Conservation (phyloP, 305 asterid species). For the Withania somnifera region DNA sequence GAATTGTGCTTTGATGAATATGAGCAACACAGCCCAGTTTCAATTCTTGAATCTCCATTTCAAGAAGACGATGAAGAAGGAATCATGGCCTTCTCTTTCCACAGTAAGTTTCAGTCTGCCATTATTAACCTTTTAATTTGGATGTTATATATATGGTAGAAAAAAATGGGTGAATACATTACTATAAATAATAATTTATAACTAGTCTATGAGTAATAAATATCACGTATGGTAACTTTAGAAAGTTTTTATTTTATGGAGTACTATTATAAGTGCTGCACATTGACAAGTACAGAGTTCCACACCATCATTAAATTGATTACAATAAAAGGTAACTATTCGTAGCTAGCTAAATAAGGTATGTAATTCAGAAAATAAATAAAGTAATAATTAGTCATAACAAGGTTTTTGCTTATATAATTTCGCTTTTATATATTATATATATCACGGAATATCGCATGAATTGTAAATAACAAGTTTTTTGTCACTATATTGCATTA, state of each 20-base stretch:
- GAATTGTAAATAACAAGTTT: neutral
- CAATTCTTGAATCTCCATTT: conserved; percentile 70
- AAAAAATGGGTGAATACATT: too few species aligned
- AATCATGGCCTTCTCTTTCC: conserved; percentile 16
- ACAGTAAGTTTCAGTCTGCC: conserved; percentile 18
- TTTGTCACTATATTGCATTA: neutral
- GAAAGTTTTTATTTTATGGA: neutral
- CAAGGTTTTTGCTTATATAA: neutral
- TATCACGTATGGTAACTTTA: neutral
- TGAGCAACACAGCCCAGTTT: conserved; percentile 69
- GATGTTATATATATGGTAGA: neutral
- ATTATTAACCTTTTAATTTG: neutral
- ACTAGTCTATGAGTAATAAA: neutral
- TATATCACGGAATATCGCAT: neutral
- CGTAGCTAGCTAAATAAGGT: neutral
- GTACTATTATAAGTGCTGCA: neutral
- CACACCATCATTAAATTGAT: neutral
- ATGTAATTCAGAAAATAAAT: neutral
- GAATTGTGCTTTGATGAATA: conserved; percentile 33
- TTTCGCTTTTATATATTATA: neutral
- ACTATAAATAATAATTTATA: neutral
- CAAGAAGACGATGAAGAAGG: conserved; percentile 19
- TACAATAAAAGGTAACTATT: neutral
- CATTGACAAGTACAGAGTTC: too few species aligned
- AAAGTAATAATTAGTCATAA: neutral